Percentiles rank a stretch among this genome's conserved stretches.
Conservation (phyloP, 2,329 filamentous ascomycete species). For the Aspergillus intermedius region DNA sequence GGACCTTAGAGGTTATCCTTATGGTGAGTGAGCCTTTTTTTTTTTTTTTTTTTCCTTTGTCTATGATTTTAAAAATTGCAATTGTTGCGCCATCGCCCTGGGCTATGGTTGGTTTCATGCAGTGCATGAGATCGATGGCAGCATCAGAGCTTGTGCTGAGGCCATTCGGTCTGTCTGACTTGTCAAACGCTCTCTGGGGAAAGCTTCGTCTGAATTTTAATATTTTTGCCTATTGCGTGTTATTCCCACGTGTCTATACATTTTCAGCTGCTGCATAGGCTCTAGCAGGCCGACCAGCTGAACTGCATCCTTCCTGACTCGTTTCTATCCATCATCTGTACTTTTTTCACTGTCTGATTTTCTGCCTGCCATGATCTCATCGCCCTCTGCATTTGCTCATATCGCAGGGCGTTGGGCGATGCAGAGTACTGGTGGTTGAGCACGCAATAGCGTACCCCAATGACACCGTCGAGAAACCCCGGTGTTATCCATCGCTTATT, state of each 20-base stretch:
- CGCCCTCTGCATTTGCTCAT: background rate
- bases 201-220: no score
- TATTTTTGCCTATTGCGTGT: no score
- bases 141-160: no score
- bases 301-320: background rate
- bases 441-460: slow-evolving; percentile 32
- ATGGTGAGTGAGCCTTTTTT: slow-evolving; percentile 28
- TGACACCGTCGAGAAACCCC: slow-evolving; percentile 23
- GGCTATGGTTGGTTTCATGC: slow-evolving; percentile 19
- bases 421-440: slow-evolving; percentile 13
- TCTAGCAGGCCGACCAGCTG: no score
- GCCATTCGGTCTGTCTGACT: background rate
- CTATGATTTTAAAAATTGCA: slow-evolving; percentile 23
- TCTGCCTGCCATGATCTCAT: background rate
- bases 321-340: background rate
- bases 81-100: slow-evolving; percentile 28
- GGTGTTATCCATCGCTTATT: slow-evolving; percentile 16
- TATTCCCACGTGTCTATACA: no score
- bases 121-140: no score
- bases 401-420: slow-evolving; percentile 6
- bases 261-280: no score
- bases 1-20: slow-evolving; percentile 33
- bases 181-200: no score
- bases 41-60: background rate
- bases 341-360: slow-evolving; percentile 1